Conservation (phyloP, 306 rosid genomes). For the Trifolium pratense region DNA sequence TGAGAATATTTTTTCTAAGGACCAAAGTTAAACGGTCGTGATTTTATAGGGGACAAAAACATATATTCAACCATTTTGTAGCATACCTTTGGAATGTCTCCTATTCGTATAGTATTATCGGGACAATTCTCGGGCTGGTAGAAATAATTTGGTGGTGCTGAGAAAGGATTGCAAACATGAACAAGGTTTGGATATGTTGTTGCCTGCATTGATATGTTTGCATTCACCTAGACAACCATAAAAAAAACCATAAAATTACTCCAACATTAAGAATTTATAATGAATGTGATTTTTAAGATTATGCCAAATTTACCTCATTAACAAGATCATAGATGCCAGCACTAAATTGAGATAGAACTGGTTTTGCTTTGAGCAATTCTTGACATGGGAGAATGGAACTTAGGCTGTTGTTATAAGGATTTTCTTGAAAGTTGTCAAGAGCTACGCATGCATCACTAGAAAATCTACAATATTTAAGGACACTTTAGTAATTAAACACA, state of each 20-base stretch:
- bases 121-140: conserved; percentile 78
- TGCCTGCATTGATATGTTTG: conserved; percentile 53
- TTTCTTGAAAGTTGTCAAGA: conserved; percentile 66
- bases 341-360: conserved; percentile 61
- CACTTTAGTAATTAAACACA: conserved; percentile 19
- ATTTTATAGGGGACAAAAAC: background rate
- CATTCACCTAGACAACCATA: conserved; percentile 57
- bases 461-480: conserved; percentile 54
- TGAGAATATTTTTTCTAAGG: too few relatives aligned
- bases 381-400: conserved; percentile 84
- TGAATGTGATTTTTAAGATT: conserved; percentile 10
- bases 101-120: conserved; percentile 61
- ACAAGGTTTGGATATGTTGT: conserved; percentile 43
- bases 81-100: conserved; percentile 74
- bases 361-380: conserved; percentile 67
- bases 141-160: conserved; percentile 70
- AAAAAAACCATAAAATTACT: conserved; percentile 21
- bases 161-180: conserved; percentile 81
- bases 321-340: conserved; percentile 70
- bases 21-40: too few relatives aligned
- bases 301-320: conserved; percentile 53
- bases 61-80: background rate
- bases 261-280: background rate
- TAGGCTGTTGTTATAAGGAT: conserved; percentile 79
- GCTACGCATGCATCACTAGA: conserved; percentile 80